Conservation (phyloP, 2,329 filamentous ascomycete genomes). For the Pestalotiopsis sp. region DNA sequence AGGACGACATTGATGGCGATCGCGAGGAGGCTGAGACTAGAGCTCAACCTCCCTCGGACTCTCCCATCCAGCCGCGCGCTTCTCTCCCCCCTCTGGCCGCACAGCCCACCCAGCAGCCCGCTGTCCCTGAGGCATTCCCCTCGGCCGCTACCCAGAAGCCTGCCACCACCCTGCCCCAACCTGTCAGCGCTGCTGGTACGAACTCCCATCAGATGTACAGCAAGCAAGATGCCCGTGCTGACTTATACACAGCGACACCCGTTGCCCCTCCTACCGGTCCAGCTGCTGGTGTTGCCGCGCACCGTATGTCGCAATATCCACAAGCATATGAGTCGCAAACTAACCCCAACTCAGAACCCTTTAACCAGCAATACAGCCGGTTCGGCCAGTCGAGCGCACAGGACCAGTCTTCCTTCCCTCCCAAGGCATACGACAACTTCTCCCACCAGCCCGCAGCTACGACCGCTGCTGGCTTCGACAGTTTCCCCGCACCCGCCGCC, state of each 20-base stretch:
- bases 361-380: slow-evolving; percentile 69
- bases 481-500: slow-evolving; percentile 61
- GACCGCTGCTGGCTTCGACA: slow-evolving; percentile 55
- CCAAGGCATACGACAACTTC: slow-evolving; percentile 90
- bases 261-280: slow-evolving; percentile 31
- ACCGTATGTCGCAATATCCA: slow-evolving; percentile 30
- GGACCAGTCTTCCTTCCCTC: slow-evolving; percentile 62
- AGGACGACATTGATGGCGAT: slow-evolving; percentile 91
- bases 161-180: slow-evolving; percentile 45
- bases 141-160: slow-evolving; percentile 53
- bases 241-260: slow-evolving; percentile 28
- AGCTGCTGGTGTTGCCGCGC: slow-evolving; percentile 25
- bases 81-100: slow-evolving; percentile 73
- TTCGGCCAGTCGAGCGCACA: slow-evolving; percentile 66
- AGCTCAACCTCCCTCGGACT: slow-evolving; percentile 90
- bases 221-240: slow-evolving; percentile 18
- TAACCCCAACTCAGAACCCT: slow-evolving; percentile 50
- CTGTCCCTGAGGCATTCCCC: slow-evolving; percentile 58
- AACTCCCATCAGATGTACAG: slow-evolving; percentile 15
- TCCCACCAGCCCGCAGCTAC: slow-evolving; percentile 64
- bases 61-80: slow-evolving; percentile 83
- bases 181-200: slow-evolving; percentile 34
- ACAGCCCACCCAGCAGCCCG: slow-evolving; percentile 51
- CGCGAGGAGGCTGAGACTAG: slow-evolving; percentile 94
- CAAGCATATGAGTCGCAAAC: slow-evolving; percentile 35